Conservation (phyloP, 75 land plant genomes). For the Cryptomeria japonica region DNA sequence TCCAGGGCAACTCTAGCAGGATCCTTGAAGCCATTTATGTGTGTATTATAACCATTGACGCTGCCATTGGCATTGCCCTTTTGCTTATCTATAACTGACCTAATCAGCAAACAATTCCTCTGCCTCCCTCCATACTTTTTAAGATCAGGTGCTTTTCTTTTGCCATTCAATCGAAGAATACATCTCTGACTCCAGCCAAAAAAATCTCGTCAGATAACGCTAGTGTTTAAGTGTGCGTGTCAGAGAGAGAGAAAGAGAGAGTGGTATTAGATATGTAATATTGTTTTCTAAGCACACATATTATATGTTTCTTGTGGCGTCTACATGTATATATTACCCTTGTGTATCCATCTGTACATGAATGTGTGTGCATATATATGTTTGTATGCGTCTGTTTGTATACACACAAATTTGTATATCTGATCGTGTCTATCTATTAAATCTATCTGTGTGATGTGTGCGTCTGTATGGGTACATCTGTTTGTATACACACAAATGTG, state of each 20-base stretch:
- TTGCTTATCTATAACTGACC: constrained; percentile 27
- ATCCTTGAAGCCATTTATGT: constrained; percentile 38
- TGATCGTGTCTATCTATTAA: background rate
- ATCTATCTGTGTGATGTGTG: background rate
- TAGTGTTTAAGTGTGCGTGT: background rate
- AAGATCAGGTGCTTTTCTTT: background rate
- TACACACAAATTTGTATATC: background rate
- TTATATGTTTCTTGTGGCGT: background rate
- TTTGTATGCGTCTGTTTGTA: background rate
- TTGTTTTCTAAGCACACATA: background rate
- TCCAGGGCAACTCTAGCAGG: constrained; percentile 69
- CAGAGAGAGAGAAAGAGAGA: background rate
- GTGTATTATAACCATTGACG: background rate
- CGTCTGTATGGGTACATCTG: too few species aligned
- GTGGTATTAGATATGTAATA: background rate
- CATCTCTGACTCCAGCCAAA: background rate
- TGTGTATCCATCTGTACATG: background rate
- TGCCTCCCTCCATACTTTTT: background rate
- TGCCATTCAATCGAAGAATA: background rate
- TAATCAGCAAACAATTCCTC: background rate
- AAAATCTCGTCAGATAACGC: background rate
- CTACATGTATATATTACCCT: too few species aligned
- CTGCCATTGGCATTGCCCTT: constrained; percentile 19
- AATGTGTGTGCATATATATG: background rate
- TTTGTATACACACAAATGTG: background rate